Conservation (phyloP, 345 rosid genomes). For the Reutealis trisperma region DNA sequence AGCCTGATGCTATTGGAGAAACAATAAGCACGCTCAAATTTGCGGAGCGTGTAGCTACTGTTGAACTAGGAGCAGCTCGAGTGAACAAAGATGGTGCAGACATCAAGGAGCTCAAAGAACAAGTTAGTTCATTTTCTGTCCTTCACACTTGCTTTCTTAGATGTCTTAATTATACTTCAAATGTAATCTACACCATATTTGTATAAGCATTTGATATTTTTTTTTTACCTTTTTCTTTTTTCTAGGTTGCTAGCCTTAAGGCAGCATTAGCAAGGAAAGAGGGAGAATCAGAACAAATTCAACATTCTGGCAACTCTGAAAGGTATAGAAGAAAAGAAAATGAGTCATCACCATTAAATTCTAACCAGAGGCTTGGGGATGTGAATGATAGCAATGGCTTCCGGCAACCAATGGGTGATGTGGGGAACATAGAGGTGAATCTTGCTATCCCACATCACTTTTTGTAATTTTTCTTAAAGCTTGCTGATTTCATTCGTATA, state of each 20-base stretch:
- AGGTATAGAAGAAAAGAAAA: constrained; percentile 31
- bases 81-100: constrained; percentile 34
- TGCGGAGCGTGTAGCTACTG: constrained; percentile 39
- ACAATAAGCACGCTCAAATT: constrained; percentile 37
- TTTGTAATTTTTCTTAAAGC: not conserved
- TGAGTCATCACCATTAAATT: constrained; percentile 44
- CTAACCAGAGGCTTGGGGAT: constrained; percentile 39
- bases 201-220: no score
- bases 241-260: constrained; percentile 34
- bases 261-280: constrained; percentile 37
- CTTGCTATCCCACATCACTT: not conserved
- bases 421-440: constrained; percentile 13
- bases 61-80: constrained; percentile 41
- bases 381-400: constrained; percentile 1
- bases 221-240: not conserved
- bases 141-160: not conserved
- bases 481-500: not conserved
- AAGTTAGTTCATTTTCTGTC: constrained; percentile 12
- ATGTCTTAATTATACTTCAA: not conserved
- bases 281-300: constrained; percentile 21
- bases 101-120: constrained; percentile 39
- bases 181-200: not conserved
- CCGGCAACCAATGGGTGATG: constrained; percentile 8
- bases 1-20: constrained; percentile 36
- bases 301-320: constrained; percentile 32